A percentile compares a stretch with the other conserved stretches of the same genome.
These are phyloP conservation scores for Sarcodon aspratus DNA, from an alignment of 768 basidiomycete species.

Conservation along the genomic window DNA sequence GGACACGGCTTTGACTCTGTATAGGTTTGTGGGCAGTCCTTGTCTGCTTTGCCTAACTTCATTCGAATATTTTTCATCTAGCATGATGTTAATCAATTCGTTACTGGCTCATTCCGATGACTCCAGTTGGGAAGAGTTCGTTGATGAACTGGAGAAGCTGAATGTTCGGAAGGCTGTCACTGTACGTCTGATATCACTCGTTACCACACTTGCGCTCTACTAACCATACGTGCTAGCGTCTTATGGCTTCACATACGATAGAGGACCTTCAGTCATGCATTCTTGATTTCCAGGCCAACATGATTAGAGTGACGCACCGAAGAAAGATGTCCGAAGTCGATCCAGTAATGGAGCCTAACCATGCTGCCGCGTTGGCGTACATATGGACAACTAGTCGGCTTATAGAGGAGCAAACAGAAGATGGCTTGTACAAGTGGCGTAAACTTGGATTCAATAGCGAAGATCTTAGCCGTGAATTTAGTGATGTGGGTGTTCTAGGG, in stretches of 20 bases:
- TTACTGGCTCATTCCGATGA: slow-evolving; percentile 73
- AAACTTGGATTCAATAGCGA: slow-evolving; percentile 72
- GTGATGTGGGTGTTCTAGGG: slow-evolving; percentile 69
- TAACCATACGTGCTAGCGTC: slow-evolving; percentile 32
- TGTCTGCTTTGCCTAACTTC: slow-evolving; percentile 1
- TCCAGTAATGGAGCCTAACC: slow-evolving; percentile 46
- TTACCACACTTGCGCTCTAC: not conserved
- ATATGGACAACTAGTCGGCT: slow-evolving; percentile 62
- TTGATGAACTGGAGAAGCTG: slow-evolving; percentile 58
- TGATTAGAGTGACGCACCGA: slow-evolving; percentile 66
- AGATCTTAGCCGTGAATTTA: slow-evolving; percentile 66
- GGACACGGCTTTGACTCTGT: slow-evolving; percentile 76
- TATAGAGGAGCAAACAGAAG: slow-evolving; percentile 35
- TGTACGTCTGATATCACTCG: slow-evolving; percentile 30
- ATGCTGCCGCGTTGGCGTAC: slow-evolving; percentile 43
- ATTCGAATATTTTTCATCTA: slow-evolving; percentile 17
- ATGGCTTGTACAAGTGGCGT: slow-evolving; percentile 56
- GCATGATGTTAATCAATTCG: slow-evolving; percentile 87
- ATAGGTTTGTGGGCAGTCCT: slow-evolving; percentile 39
- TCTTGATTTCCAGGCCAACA: slow-evolving; percentile 81
- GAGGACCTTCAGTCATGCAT: slow-evolving; percentile 79
- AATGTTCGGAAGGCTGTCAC: slow-evolving; percentile 77
- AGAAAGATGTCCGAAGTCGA: slow-evolving; percentile 76
- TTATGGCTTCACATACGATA: slow-evolving; percentile 74
- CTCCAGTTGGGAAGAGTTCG: slow-evolving; percentile 68